These are phyloP conservation scores for Picochlorum sp. DNA, from an alignment of 139 green algal species.

Conservation along the genomic window DNA sequence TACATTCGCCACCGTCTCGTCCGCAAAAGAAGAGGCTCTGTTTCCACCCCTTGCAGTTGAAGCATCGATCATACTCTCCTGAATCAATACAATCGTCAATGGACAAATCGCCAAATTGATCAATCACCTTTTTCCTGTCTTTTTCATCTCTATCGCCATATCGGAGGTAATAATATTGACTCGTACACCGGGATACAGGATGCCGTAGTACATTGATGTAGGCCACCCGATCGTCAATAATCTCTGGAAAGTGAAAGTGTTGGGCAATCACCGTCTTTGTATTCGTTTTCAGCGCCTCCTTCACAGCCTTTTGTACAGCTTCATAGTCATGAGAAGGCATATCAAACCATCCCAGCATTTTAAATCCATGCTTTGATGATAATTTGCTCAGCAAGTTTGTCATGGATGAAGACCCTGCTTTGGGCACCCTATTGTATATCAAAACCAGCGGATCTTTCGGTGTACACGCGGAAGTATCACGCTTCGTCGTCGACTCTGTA, in stretches of 20 bases:
- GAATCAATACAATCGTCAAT: constrained; percentile 7
- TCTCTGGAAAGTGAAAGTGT: constrained; percentile 15
- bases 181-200: constrained; percentile 1
- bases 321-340: constrained; percentile 5
- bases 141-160: constrained; percentile 6
- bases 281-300: neutral
- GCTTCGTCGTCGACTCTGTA: no score
- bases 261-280: constrained; percentile 6
- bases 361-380: neutral
- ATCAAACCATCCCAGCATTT: constrained; percentile 4
- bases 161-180: constrained; percentile 10
- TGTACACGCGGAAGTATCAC: neutral
- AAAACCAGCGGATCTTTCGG: constrained; percentile 1
- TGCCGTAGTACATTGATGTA: constrained; percentile 16
- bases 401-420: constrained; percentile 10
- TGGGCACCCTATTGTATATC: constrained; percentile 11
- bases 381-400: constrained; percentile 1
- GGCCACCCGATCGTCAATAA: neutral
- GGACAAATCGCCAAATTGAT: constrained; percentile 1
- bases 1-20: constrained; percentile 2
- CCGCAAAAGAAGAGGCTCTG: constrained; percentile 6
- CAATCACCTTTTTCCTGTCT: neutral
- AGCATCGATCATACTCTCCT: neutral
- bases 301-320: neutral
- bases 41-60: constrained; percentile 8